Percentiles rank a stretch among this genome's conserved stretches.
phyloP scores from a whole-genome alignment of 148 eudicot genomes.

The Dysphania ambrosioides region DNA sequence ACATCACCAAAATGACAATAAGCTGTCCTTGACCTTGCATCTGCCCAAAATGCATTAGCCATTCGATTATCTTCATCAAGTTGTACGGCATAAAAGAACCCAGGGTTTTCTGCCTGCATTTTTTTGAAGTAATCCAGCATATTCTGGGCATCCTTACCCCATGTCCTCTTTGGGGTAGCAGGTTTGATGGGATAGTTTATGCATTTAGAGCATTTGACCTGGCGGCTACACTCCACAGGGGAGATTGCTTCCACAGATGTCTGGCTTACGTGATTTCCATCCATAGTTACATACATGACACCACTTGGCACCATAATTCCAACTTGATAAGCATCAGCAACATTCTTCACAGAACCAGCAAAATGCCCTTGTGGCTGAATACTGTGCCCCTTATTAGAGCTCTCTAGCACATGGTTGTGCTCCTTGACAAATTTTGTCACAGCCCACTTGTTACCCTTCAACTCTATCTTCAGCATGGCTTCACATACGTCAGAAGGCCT shows the following conservation, averaged over 20 bases:
- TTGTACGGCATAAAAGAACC: constrained; percentile 89
- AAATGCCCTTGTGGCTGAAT: constrained; percentile 51
- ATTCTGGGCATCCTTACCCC: constrained; percentile 92
- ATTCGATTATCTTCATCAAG: constrained; percentile 80
- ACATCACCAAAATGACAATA: constrained; percentile 80
- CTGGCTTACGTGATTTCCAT: constrained; percentile 40
- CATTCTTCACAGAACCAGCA: constrained; percentile 49
- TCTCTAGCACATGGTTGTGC: constrained; percentile 54
- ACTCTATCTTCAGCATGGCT: constrained; percentile 70
- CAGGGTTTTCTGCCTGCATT: constrained; percentile 95
- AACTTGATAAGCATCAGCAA: constrained; percentile 36
- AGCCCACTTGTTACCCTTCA: constrained; percentile 55
- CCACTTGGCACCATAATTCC: constrained; percentile 58
- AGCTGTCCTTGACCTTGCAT: constrained; percentile 82
- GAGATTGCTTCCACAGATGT: constrained; percentile 37
- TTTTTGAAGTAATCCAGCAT: constrained; percentile 82
- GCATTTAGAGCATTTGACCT: constrained; percentile 38
- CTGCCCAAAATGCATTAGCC: constrained; percentile 93
- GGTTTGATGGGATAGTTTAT: constrained; percentile 40
- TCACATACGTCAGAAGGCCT: constrained; percentile 47
- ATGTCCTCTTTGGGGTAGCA: constrained; percentile 41
- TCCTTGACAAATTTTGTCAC: constrained; percentile 73
- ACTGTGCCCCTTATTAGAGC: constrained; percentile 45
- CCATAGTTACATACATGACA: constrained; percentile 58
- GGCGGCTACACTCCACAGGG: constrained; percentile 42